phyloP scores from a whole-genome alignment of 1,139 yeast species.

The Hansenula sp. region DNA sequence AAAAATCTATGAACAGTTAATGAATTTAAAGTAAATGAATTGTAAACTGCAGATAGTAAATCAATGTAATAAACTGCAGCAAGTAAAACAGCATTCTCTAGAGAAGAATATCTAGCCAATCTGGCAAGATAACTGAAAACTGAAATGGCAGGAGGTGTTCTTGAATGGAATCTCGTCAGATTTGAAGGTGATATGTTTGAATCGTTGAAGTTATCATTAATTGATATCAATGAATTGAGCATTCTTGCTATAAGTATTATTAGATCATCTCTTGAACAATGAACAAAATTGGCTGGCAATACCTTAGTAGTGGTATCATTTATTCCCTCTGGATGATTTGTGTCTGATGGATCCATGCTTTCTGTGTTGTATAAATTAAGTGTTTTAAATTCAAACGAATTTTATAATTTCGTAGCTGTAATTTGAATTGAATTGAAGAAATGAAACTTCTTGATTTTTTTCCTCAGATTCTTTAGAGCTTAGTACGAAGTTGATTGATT shows the following conservation, averaged over 20 bases:
- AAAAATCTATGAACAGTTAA: constrained; percentile 91
- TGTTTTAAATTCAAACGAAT: too few species aligned
- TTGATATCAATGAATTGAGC: constrained; percentile 65
- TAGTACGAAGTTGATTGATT: not conserved
- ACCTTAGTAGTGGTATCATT: constrained; percentile 1
- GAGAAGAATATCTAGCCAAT: constrained; percentile 76
- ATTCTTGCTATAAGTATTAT: constrained; percentile 72
- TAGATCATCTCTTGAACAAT: constrained; percentile 68
- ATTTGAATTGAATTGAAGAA: too few species aligned
- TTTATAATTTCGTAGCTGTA: not conserved
- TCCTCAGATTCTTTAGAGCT: not conserved
- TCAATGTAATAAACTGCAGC: constrained; percentile 88
- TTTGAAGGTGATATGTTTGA: constrained; percentile 26
- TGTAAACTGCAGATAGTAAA: constrained; percentile 71
- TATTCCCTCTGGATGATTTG: not conserved
- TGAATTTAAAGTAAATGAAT: constrained; percentile 79
- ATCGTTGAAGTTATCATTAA: constrained; percentile 51
- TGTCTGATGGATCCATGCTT: not conserved
- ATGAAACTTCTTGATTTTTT: not conserved
- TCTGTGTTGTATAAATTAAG: not conserved
- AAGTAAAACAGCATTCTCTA: constrained; percentile 77
- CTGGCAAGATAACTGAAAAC: constrained; percentile 74
- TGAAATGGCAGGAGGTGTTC: constrained; percentile 88
- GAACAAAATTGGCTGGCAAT: constrained; percentile 58
- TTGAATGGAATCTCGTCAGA: constrained; percentile 86